These are phyloP conservation scores for Amphirosellinia nigrospora DNA, from an alignment of 495 filamentous ascomycete genomes.

Conservation along the genomic window DNA sequence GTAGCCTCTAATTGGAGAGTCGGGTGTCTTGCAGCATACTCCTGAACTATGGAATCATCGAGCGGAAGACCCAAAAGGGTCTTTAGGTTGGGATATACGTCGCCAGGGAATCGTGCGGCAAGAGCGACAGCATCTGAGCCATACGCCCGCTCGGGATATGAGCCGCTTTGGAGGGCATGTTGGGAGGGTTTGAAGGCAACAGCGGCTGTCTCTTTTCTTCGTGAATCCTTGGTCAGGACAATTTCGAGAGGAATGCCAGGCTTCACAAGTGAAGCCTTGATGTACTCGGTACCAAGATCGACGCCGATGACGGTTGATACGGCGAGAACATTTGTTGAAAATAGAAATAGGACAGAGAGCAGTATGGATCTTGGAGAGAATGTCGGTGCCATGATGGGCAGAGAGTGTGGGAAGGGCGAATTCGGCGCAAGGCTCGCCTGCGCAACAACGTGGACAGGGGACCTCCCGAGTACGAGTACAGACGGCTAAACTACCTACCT, in stretches of 20 bases:
- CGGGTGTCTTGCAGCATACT: slow-evolving; percentile 75
- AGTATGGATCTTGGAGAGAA: slow-evolving; percentile 53
- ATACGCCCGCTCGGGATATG: slow-evolving; percentile 88
- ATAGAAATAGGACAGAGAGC: slow-evolving; percentile 54
- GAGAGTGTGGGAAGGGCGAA: slow-evolving; percentile 30
- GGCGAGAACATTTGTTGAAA: slow-evolving; percentile 57
- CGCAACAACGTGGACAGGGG: slow-evolving; percentile 17
- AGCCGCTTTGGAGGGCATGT: slow-evolving; percentile 60
- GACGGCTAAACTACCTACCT: slow-evolving; percentile 26
- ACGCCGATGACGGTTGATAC: slow-evolving; percentile 82
- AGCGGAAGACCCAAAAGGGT: slow-evolving; percentile 75
- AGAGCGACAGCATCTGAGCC: slow-evolving; percentile 90
- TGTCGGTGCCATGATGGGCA: slow-evolving; percentile 50
- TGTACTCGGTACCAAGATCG: slow-evolving; percentile 95
- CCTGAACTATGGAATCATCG: slow-evolving; percentile 64
- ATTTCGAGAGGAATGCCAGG: slow-evolving; percentile 98
- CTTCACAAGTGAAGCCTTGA: slow-evolving; percentile 96
- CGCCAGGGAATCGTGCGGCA: slow-evolving; percentile 83
- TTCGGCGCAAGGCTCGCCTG: slow-evolving; percentile 36
- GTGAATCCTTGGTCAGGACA: slow-evolving; percentile 97
- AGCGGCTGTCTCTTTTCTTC: slow-evolving; percentile 91
- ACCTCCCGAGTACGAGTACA: slow-evolving; percentile 24
- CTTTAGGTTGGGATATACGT: slow-evolving; percentile 95
- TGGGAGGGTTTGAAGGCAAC: slow-evolving; percentile 89
- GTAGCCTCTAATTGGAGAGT: slow-evolving; percentile 63